Percentiles rank a stretch among this genome's conserved stretches.
Evolutionary conservation across 129 eudicot genomes (phyloP).

Genomic region (Pittosporum tobira): DNA sequence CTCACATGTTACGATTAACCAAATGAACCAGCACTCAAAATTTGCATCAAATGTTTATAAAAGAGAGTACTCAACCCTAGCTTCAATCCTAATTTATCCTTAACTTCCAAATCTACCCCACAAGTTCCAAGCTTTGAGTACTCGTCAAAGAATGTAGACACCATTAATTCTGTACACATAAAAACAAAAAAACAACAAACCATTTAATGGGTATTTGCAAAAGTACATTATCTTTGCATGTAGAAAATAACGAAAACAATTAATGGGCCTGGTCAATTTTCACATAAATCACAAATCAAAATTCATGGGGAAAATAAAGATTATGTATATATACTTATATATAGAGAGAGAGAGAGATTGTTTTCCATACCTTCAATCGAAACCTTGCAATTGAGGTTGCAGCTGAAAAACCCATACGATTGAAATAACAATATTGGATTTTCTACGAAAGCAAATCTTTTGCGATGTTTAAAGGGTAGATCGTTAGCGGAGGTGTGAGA

Average conservation of each 20-base stretch:
- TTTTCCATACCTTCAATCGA: too few relatives aligned
- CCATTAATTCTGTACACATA: conserved; percentile 18
- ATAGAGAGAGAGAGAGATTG: too few relatives aligned
- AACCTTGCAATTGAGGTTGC: too few relatives aligned
- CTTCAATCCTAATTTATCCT: neutral
- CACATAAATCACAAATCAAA: too few relatives aligned
- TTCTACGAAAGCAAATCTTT: too few relatives aligned
- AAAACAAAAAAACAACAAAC: neutral
- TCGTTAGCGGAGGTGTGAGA: neutral
- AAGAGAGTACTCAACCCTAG: neutral
- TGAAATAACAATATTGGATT: too few relatives aligned
- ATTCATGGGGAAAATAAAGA: too few relatives aligned
- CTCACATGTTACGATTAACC: conserved; percentile 9
- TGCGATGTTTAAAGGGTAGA: neutral
- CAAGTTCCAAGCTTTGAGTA: neutral
- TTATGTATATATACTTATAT: too few relatives aligned
- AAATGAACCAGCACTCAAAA: conserved; percentile 13
- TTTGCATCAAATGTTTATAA: neutral
- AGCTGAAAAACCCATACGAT: too few relatives aligned
- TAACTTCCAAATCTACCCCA: conserved; percentile 6
- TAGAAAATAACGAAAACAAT: too few relatives aligned
- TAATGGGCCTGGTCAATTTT: too few relatives aligned
- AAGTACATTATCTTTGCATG: too few relatives aligned
- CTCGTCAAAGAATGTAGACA: conserved; percentile 3
- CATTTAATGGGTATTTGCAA: neutral